Evolutionary conservation across 371 early-diverging fungal species (phyloP).

Genomic region (Blastocladiella emersonii): DNA sequence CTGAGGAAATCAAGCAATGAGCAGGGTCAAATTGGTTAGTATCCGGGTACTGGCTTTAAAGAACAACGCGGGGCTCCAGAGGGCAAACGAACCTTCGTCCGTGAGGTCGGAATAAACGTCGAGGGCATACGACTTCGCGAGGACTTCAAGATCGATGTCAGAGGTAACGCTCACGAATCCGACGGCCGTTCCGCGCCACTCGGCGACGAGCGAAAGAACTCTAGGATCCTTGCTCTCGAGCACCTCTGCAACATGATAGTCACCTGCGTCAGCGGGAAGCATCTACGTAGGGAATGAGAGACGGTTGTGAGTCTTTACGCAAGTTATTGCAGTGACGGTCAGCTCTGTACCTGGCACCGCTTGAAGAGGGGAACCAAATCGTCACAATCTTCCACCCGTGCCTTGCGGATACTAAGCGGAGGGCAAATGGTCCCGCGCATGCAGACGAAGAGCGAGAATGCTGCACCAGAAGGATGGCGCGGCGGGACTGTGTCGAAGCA

Average conservation of each 20-base stretch:
- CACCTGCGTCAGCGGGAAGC: constrained; percentile 15
- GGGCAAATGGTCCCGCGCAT: constrained; percentile 18
- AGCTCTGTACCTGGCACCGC: constrained; percentile 18
- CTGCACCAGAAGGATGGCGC: not conserved
- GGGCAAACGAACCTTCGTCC: constrained; percentile 6
- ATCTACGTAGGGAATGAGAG: constrained; percentile 8
- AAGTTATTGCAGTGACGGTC: not conserved
- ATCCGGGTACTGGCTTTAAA: too few relatives aligned
- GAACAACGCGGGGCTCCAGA: too few relatives aligned
- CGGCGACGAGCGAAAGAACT: constrained; percentile 25
- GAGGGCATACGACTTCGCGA: not conserved
- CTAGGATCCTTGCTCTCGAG: constrained; percentile 18
- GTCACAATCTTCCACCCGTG: constrained; percentile 34
- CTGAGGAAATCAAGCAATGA: not conserved
- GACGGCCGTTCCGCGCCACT: constrained; percentile 7
- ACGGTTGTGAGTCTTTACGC: not conserved
- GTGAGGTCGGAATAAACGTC: constrained; percentile 1
- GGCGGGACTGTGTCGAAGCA: not conserved
- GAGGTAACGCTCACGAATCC: not conserved
- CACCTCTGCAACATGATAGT: constrained; percentile 26
- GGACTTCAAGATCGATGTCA: not conserved
- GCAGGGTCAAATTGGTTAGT: too few relatives aligned
- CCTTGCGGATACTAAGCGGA: constrained; percentile 19
- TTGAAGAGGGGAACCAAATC: constrained; percentile 32
- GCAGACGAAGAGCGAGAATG: constrained; percentile 21